phyloP scores from a whole-genome alignment of 2,329 filamentous ascomycete species.

The Arthrinium phaeospermum region DNA sequence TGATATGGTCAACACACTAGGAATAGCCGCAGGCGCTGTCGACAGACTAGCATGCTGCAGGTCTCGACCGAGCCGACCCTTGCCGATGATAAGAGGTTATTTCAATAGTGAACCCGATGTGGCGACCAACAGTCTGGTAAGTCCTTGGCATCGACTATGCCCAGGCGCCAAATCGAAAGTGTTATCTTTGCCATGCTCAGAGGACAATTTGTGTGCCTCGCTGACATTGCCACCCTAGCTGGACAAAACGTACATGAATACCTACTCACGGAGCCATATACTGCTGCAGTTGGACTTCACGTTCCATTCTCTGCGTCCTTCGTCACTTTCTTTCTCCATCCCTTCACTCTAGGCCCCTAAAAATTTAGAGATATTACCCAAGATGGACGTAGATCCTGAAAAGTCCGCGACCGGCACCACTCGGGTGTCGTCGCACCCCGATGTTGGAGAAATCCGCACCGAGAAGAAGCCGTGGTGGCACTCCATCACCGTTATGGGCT shows the following conservation, averaged over 20 bases:
- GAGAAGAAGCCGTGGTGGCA: slow-evolving; percentile 44
- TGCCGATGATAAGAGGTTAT: not conserved
- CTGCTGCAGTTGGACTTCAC: no score
- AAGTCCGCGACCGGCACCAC: not conserved
- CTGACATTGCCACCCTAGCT: no score
- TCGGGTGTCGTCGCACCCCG: not conserved
- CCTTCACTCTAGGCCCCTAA: not conserved
- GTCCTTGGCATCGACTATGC: not conserved
- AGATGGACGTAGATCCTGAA: not conserved
- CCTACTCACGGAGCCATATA: no score
- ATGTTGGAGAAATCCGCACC: not conserved
- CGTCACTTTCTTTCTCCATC: not conserved
- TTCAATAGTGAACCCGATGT: no score
- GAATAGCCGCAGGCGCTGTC: no score
- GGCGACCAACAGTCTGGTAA: not conserved
- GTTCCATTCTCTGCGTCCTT: not conserved
- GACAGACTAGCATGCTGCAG: no score
- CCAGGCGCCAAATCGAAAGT: not conserved
- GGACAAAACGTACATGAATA: no score
- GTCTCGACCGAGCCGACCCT: no score
- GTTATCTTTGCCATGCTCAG: not conserved
- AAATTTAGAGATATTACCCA: no score
- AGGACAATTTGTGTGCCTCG: no score
- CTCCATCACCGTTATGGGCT: slow-evolving; percentile 47
- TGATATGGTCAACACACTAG: no score